Conservation (phyloP, 805 yeast species). For the Cyberlindnera misumaiensis region DNA sequence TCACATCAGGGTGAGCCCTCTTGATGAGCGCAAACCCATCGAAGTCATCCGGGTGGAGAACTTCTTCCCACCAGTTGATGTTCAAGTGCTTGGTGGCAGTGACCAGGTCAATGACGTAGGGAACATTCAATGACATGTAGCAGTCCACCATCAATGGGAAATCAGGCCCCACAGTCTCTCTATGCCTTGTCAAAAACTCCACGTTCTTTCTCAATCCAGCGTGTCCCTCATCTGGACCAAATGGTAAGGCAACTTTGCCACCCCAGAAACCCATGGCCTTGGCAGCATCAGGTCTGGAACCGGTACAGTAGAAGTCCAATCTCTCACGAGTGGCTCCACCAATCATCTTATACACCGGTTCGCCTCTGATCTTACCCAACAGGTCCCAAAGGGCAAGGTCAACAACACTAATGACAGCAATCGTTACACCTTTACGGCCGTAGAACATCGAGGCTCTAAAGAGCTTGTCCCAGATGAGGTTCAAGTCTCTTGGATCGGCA, state of each 20-base stretch:
- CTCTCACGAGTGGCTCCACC: conserved; percentile 43
- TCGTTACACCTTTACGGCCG: conserved; percentile 42
- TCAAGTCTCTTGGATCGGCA: conserved; percentile 41
- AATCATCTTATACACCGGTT: conserved; percentile 45
- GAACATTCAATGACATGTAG: conserved; percentile 43
- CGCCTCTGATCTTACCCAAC: conserved; percentile 41
- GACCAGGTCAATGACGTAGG: conserved; percentile 40
- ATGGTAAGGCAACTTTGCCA: conserved; percentile 45
- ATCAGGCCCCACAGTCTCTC: conserved; percentile 42
- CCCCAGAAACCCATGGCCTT: conserved; percentile 48
- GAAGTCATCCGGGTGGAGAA: conserved; percentile 44
- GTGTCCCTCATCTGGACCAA: conserved; percentile 45
- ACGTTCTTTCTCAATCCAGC: conserved; percentile 39
- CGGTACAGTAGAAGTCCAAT: conserved; percentile 44
- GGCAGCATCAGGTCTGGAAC: conserved; percentile 41
- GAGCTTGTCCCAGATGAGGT: conserved; percentile 41
- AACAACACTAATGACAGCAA: conserved; percentile 41
- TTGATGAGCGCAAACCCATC: conserved; percentile 41
- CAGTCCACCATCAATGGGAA: conserved; percentile 50
- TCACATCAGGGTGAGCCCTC: conserved; percentile 39
- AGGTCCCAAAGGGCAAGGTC: conserved; percentile 47
- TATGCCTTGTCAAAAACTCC: conserved; percentile 36
- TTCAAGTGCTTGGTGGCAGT: conserved; percentile 38
- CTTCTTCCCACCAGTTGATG: conserved; percentile 49
- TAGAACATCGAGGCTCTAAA: conserved; percentile 45